Conservation (phyloP, 1,284 basidiomycete species). For the Neonothopanus nambi region DNA sequence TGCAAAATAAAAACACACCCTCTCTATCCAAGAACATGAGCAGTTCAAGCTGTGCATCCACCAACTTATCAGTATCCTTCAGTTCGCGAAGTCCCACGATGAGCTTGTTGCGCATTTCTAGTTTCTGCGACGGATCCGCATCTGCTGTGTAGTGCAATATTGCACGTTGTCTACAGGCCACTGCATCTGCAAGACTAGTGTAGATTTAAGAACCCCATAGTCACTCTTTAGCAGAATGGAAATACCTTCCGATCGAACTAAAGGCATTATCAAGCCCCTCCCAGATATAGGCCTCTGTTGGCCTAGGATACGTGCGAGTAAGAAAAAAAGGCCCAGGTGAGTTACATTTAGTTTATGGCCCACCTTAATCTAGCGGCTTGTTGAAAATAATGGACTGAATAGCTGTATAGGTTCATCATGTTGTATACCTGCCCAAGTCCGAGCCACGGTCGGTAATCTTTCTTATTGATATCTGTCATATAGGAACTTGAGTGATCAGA, state of each 20-base stretch:
- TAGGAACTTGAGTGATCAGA: background rate
- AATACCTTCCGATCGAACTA: slow-evolving; percentile 81
- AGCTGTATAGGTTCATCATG: slow-evolving; percentile 20
- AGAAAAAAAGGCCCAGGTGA: background rate
- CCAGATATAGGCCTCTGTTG: slow-evolving; percentile 97
- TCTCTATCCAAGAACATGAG: background rate
- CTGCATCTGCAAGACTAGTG: background rate
- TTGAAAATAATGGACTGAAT: slow-evolving; percentile 22
- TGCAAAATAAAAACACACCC: background rate
- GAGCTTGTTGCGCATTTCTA: background rate
- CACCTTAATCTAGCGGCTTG: slow-evolving; percentile 12
- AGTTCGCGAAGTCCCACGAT: background rate
- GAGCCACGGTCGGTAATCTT: slow-evolving; percentile 26
- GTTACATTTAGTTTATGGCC: background rate
- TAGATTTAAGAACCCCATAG: slow-evolving; percentile 30
- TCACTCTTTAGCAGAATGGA: slow-evolving; percentile 42
- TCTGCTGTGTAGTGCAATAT: background rate
- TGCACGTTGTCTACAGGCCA: background rate
- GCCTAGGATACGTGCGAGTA: slow-evolving; percentile 48
- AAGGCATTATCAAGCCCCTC: slow-evolving; percentile 93
- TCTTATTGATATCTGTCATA: slow-evolving; percentile 22
- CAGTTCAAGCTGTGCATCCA: background rate
- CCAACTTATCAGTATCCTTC: background rate
- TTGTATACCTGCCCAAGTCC: slow-evolving; percentile 24
- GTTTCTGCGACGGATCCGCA: background rate